phyloP scores from a whole-genome alignment of 129 eudicot species.

The Artemisia argyi region DNA sequence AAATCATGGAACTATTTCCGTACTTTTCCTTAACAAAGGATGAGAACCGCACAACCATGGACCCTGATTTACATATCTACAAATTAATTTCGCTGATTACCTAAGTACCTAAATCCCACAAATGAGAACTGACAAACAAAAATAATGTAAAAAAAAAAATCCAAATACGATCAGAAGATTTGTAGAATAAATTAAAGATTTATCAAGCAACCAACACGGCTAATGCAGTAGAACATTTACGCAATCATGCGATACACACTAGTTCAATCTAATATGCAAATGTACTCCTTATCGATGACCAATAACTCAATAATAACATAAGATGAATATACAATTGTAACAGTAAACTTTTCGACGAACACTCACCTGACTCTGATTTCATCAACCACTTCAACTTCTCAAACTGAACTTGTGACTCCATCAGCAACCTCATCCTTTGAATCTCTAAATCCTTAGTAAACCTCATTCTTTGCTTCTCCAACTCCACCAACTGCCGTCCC shows the following conservation, averaged over 20 bases:
- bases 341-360: neutral
- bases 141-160: too few relatives aligned
- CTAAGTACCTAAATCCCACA: too few relatives aligned
- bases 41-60: neutral
- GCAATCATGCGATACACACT: too few relatives aligned
- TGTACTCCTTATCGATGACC: too few relatives aligned
- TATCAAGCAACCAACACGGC: too few relatives aligned
- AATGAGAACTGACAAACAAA: too few relatives aligned
- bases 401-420: constrained; percentile 68
- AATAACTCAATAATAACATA: too few relatives aligned
- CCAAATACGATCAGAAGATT: too few relatives aligned
- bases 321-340: too few relatives aligned
- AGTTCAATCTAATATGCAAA: neutral
- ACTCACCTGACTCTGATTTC: constrained; percentile 36
- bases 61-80: neutral
- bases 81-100: too few relatives aligned
- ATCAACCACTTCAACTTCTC: constrained; percentile 50
- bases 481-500: constrained; percentile 65
- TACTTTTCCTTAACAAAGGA: neutral
- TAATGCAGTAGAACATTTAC: neutral
- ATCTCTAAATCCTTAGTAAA: constrained; percentile 81
- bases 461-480: constrained; percentile 81
- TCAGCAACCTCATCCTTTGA: constrained; percentile 68
- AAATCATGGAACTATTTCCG: neutral
- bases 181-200: too few relatives aligned